phyloP scores from a whole-genome alignment of 1,284 basidiomycete genomes.

The Golubevia sp. region DNA sequence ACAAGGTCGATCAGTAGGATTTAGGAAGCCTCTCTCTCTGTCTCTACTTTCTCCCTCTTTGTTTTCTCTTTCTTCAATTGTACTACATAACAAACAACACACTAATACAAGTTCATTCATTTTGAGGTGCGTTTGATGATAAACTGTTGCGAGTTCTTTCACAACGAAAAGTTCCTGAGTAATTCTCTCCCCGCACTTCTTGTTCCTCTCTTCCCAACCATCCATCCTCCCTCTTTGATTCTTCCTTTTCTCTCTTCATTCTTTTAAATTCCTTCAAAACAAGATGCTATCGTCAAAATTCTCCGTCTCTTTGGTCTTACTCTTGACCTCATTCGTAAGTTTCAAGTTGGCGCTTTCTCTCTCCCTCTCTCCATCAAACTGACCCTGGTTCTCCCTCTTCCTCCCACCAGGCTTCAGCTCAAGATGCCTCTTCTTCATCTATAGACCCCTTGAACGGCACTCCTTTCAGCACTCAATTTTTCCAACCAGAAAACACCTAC shows the following conservation, averaged over 20 bases:
- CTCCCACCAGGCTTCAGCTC: too few relatives aligned
- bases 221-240: not conserved
- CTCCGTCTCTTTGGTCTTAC: not conserved
- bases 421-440: slow-evolving; percentile 12
- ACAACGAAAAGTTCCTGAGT: too few relatives aligned
- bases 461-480: slow-evolving; percentile 25
- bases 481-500: slow-evolving; percentile 19
- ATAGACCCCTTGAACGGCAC: slow-evolving; percentile 23
- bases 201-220: not conserved
- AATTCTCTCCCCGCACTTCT: too few relatives aligned
- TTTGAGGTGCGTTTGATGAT: too few relatives aligned
- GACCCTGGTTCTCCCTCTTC: not conserved
- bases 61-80: too few relatives aligned
- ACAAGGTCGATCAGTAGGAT: too few relatives aligned
- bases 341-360: not conserved
- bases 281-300: not conserved
- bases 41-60: too few relatives aligned
- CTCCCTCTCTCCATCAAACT: not conserved
- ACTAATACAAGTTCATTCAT: too few relatives aligned
- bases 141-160: too few relatives aligned
- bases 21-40: too few relatives aligned
- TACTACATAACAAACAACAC: too few relatives aligned
- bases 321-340: not conserved
- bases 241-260: not conserved
- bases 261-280: not conserved